Evolutionary conservation across 1,139 yeast genomes (phyloP).

Genomic region (Blastobotrys raffinosifermentans): DNA sequence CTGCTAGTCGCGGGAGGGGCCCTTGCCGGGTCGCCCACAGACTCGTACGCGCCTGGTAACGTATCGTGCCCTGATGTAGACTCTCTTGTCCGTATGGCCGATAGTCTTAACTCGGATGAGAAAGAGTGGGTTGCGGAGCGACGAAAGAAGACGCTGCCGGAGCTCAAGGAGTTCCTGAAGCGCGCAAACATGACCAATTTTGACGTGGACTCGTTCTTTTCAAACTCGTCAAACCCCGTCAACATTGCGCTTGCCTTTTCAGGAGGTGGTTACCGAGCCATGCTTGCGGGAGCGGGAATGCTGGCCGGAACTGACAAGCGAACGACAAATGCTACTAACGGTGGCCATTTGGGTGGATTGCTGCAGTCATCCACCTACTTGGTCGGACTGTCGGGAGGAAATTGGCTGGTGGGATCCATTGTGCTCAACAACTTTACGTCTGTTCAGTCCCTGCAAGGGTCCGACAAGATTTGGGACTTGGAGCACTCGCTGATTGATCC

Average conservation of each 20-base stretch:
- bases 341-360: slow-evolving; percentile 72
- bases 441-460: slow-evolving; percentile 49
- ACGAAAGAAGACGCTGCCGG: slow-evolving; percentile 46
- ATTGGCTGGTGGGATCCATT: slow-evolving; percentile 83
- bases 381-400: slow-evolving; percentile 84
- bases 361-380: slow-evolving; percentile 74
- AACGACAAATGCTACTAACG: slow-evolving; percentile 45
- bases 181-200: slow-evolving; percentile 57
- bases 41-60: slow-evolving; percentile 25
- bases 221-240: slow-evolving; percentile 36
- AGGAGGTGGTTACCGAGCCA: slow-evolving; percentile 92
- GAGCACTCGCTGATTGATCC: slow-evolving; percentile 55
- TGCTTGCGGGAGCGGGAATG: slow-evolving; percentile 87
- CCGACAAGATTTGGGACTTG: slow-evolving; percentile 73
- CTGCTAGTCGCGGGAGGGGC: too few relatives aligned
- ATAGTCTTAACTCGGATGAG: slow-evolving; percentile 20
- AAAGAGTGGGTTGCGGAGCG: slow-evolving; percentile 32
- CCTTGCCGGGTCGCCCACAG: slow-evolving; percentile 21
- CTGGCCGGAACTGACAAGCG: slow-evolving; percentile 74
- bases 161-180: slow-evolving; percentile 50
- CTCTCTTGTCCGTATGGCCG: slow-evolving; percentile 20
- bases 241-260: slow-evolving; percentile 71
- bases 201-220: slow-evolving; percentile 45
- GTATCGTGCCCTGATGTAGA: slow-evolving; percentile 23
- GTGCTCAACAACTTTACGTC: slow-evolving; percentile 78